Evolutionary conservation across 805 yeast species (phyloP).

Genomic region (Candida ortonii): DNA sequence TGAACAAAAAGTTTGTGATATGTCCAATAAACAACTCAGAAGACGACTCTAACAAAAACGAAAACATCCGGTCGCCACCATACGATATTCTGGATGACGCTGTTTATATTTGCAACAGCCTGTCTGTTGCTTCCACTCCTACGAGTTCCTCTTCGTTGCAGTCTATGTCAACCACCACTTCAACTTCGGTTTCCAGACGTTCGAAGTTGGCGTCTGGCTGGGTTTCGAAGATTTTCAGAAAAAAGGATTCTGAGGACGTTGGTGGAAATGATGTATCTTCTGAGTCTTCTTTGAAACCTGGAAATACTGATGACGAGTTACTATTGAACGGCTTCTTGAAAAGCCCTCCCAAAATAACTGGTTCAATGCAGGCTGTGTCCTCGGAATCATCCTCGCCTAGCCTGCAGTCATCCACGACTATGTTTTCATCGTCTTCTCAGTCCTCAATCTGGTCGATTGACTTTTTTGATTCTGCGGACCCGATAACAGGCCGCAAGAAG

Average conservation of each 20-base stretch:
- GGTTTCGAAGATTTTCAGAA: slow-evolving; percentile 29
- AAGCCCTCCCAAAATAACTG: slow-evolving; percentile 17
- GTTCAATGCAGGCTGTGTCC: slow-evolving; percentile 25
- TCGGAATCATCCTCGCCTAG: slow-evolving; percentile 31
- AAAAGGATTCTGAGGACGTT: slow-evolving; percentile 9
- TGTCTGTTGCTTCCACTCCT: slow-evolving; percentile 11
- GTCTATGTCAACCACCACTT: slow-evolving; percentile 9
- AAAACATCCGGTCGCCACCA: slow-evolving; percentile 51
- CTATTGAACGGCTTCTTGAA: slow-evolving; percentile 7
- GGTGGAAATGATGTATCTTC: not conserved
- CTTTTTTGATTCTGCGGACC: slow-evolving; percentile 12
- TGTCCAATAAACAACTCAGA: slow-evolving; percentile 26
- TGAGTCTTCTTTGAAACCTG: slow-evolving; percentile 3
- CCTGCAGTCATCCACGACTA: slow-evolving; percentile 23
- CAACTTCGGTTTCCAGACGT: slow-evolving; percentile 7
- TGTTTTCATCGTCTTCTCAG: slow-evolving; percentile 27
- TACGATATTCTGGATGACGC: slow-evolving; percentile 69
- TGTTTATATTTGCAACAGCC: slow-evolving; percentile 40
- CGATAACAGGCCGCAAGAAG: slow-evolving; percentile 12
- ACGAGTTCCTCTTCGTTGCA: slow-evolving; percentile 9
- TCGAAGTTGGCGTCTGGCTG: slow-evolving; percentile 20
- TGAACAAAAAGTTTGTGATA: slow-evolving; percentile 50
- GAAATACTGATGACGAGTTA: slow-evolving; percentile 2
- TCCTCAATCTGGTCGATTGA: slow-evolving; percentile 29
- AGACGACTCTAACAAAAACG: slow-evolving; percentile 17